A percentile compares a stretch with the other conserved stretches of the same genome.
These are phyloP conservation scores for Malassezia yamatoensis DNA, from an alignment of 1,284 basidiomycete species.

Conservation along the genomic window DNA sequence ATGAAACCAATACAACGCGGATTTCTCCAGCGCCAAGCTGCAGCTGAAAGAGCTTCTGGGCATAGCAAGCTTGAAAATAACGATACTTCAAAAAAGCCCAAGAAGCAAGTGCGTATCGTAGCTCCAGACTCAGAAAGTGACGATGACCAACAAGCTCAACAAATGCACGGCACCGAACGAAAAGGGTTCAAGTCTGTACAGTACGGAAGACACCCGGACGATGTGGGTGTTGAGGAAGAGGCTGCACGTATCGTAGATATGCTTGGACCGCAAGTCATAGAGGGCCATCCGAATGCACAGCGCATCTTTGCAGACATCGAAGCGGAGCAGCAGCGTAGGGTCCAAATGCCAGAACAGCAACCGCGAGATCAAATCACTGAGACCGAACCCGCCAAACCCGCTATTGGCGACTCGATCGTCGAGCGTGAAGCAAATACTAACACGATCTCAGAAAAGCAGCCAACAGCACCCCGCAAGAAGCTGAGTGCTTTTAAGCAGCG, in stretches of 20 bases:
- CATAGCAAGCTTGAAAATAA: too few relatives aligned
- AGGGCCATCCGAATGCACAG: conserved; percentile 33
- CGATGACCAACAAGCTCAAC: conserved; percentile 6
- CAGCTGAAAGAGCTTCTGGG: too few relatives aligned
- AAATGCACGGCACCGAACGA: not conserved
- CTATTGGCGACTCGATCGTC: conserved; percentile 7
- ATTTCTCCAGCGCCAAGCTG: conserved; percentile 5
- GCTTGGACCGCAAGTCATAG: conserved; percentile 34
- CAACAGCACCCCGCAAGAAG: conserved; percentile 11
- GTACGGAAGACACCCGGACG: conserved; percentile 27
- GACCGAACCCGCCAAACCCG: not conserved
- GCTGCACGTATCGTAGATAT: conserved; percentile 37
- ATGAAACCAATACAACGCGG: conserved; percentile 4
- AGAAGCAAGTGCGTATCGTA: conserved; percentile 11
- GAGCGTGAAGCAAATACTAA: conserved; percentile 2
- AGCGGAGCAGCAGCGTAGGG: conserved; percentile 6
- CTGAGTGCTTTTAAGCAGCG: conserved; percentile 37
- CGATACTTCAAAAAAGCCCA: not conserved
- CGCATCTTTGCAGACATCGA: conserved; percentile 15
- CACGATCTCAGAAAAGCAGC: not conserved
- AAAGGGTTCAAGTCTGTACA: conserved; percentile 2
- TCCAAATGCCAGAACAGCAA: conserved; percentile 1
- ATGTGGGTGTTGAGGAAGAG: conserved; percentile 37
- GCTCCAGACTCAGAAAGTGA: not conserved
- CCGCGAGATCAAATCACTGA: conserved; percentile 5